These are phyloP conservation scores for Moesziomyces sp. DNA, from an alignment of 1,284 basidiomycete genomes.

Conservation along the genomic window DNA sequence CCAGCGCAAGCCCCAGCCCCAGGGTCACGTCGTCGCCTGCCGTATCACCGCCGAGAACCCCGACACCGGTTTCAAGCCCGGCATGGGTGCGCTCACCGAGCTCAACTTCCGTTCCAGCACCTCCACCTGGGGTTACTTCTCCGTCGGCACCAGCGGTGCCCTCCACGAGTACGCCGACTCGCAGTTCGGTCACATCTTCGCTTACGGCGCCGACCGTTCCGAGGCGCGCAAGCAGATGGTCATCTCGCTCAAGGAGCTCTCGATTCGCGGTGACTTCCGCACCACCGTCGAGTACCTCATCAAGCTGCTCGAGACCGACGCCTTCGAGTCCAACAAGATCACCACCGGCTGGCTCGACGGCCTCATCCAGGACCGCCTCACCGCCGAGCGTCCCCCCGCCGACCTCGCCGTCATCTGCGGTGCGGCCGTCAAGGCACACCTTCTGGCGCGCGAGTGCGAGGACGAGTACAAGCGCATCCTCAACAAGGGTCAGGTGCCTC, in stretches of 20 bases:
- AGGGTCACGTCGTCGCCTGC: constrained; percentile 98
- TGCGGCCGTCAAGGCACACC: constrained; percentile 90
- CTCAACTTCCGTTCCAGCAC: constrained; percentile 99
- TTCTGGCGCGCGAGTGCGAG: constrained; percentile 88
- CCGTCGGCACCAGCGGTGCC: constrained; percentile 92
- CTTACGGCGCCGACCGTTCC: constrained; percentile 94
- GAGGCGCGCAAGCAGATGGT: constrained; percentile 99
- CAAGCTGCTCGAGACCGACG: constrained; percentile 94
- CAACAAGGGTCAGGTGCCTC: constrained; percentile 97
- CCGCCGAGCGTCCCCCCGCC: constrained; percentile 92
- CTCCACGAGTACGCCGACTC: constrained; percentile 91
- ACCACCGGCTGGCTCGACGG: constrained; percentile 99
- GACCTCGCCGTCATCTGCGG: constrained; percentile 95
- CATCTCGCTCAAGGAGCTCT: constrained; percentile 96
- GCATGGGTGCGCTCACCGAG: constrained; percentile 94
- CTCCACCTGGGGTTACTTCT: constrained; percentile 91
- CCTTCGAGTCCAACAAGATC: constrained; percentile 96
- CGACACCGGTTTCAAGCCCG: constrained; percentile 99
- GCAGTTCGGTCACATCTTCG: constrained; percentile 96
- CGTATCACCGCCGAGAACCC: constrained; percentile 99
- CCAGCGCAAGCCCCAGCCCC: constrained; percentile 94
- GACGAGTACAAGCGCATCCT: constrained; percentile 93
- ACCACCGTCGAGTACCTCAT: constrained; percentile 95
- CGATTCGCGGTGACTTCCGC: constrained; percentile 98
- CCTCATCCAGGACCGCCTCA: constrained; percentile 92